Percentiles rank a stretch among this genome's conserved stretches.
Evolutionary conservation across 768 basidiomycete species (phyloP).

Genomic region (Lactarius sanguifluus): DNA sequence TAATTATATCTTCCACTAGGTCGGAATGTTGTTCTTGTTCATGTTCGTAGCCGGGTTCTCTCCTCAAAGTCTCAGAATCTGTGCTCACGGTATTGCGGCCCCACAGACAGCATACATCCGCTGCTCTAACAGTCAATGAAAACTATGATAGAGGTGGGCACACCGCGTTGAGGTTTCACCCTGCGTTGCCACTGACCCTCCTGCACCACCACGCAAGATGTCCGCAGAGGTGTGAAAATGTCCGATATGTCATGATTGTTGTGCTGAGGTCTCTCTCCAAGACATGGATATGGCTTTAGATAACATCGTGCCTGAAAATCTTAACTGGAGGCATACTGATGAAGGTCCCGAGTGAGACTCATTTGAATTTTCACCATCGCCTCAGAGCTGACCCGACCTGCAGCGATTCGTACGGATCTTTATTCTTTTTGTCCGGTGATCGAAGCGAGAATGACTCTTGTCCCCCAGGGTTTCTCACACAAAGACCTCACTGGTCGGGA

Average conservation of each 20-base stretch:
- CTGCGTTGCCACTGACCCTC: not conserved
- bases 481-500: constrained; percentile 82
- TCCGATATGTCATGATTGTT: constrained; percentile 30
- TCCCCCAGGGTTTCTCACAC: constrained; percentile 77
- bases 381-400: constrained; percentile 1
- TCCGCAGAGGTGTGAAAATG: constrained; percentile 42
- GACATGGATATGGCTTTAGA: constrained; percentile 97
- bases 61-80: not conserved
- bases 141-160: constrained; percentile 74
- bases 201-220: constrained; percentile 35
- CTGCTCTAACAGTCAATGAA: constrained; percentile 83
- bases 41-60: constrained; percentile 53
- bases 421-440: not conserved
- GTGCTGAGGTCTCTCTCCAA: constrained; percentile 35
- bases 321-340: constrained; percentile 84
- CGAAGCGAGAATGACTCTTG: constrained; percentile 8
- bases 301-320: constrained; percentile 77
- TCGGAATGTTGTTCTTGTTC: constrained; percentile 87
- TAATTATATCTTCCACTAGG: constrained; percentile 45
- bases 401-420: constrained; percentile 24
- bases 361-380: not conserved
- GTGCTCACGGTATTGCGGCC: not conserved
- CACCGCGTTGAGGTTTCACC: not conserved
- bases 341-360: constrained; percentile 83
- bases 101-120: constrained; percentile 69